Conservation (phyloP, 2,329 filamentous ascomycete genomes). For the Dryadomyces quercivorus region DNA sequence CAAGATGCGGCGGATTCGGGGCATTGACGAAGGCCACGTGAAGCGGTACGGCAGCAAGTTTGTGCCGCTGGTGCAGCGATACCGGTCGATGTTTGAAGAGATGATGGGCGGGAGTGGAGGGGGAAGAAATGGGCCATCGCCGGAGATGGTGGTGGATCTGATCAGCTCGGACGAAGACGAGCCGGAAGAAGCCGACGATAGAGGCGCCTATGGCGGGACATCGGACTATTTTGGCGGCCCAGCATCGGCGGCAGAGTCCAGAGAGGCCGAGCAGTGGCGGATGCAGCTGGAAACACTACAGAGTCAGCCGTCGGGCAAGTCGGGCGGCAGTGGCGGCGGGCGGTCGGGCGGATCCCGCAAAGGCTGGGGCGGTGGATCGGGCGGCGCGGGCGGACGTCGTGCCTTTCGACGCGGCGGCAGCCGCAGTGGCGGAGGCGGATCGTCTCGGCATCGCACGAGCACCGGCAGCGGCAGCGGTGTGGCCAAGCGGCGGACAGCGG, state of each 20-base stretch:
- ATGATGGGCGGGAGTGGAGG: slow-evolving; percentile 28
- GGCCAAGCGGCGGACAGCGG: slow-evolving; percentile 5
- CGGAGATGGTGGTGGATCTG: slow-evolving; percentile 37
- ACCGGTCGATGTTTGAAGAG: slow-evolving; percentile 32
- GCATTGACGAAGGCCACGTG: slow-evolving; percentile 52
- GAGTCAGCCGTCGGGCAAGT: slow-evolving; percentile 7
- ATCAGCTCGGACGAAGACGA: slow-evolving; percentile 25
- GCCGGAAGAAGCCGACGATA: slow-evolving; percentile 15
- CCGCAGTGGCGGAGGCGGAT: slow-evolving; percentile 1
- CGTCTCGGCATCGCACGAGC: slow-evolving; percentile 2
- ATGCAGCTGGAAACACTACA: slow-evolving; percentile 17
- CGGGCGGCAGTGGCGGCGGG: slow-evolving; percentile 12
- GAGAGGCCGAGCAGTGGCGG: slow-evolving; percentile 18
- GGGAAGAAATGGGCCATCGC: not conserved
- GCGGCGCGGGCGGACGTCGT: slow-evolving; percentile 4
- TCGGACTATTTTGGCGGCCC: not conserved
- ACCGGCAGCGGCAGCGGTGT: slow-evolving; percentile 10
- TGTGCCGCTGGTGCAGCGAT: slow-evolving; percentile 41
- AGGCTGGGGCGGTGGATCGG: not conserved
- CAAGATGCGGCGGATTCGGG: slow-evolving; percentile 50
- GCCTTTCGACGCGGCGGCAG: slow-evolving; percentile 7
- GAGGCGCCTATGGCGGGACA: slow-evolving; percentile 9
- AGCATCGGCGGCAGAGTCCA: slow-evolving; percentile 5
- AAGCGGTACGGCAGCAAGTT: slow-evolving; percentile 48
- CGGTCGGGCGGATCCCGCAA: slow-evolving; percentile 13